A percentile compares a stretch with the other conserved stretches of the same genome.
Conservation (phyloP, 2,329 filamentous ascomycete genomes). For the Ophiognomonia clavigignenti-juglandacearum region DNA sequence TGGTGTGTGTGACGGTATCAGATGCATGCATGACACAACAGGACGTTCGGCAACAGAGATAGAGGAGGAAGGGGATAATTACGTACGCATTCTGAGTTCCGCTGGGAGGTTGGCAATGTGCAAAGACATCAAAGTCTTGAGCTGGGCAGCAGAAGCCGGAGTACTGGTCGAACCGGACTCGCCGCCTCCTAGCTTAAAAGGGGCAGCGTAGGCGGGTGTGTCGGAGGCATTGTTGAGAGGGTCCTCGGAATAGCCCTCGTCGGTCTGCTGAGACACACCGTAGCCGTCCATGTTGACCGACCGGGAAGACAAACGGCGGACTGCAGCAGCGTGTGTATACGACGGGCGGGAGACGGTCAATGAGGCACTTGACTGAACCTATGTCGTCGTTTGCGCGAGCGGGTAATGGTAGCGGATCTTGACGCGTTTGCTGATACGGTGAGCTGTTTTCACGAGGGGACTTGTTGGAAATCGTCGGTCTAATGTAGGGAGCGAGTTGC, state of each 20-base stretch:
- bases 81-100: constrained; percentile 45
- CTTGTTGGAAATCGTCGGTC: no score
- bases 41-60: background rate
- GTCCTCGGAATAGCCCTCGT: constrained; percentile 87
- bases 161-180: background rate
- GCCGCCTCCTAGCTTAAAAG: constrained; percentile 20
- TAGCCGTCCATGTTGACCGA: constrained; percentile 14
- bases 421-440: no score
- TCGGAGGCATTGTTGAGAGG: constrained; percentile 42
- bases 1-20: constrained; percentile 1
- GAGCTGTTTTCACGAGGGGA: no score
- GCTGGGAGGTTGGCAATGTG: constrained; percentile 46
- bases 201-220: constrained; percentile 24
- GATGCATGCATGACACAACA: constrained; percentile 7
- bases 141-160: constrained; percentile 8
- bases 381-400: no score
- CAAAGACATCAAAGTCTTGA: constrained; percentile 37
- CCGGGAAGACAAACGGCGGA: constrained; percentile 17
- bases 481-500: no score
- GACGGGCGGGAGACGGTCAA: background rate
- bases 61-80: background rate
- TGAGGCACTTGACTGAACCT: no score
- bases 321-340: constrained; percentile 14
- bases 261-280: constrained; percentile 47
- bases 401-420: no score